These are phyloP conservation scores for Fusarium oxysporum DNA, from an alignment of 2,329 filamentous ascomycete genomes.

Conservation along the genomic window DNA sequence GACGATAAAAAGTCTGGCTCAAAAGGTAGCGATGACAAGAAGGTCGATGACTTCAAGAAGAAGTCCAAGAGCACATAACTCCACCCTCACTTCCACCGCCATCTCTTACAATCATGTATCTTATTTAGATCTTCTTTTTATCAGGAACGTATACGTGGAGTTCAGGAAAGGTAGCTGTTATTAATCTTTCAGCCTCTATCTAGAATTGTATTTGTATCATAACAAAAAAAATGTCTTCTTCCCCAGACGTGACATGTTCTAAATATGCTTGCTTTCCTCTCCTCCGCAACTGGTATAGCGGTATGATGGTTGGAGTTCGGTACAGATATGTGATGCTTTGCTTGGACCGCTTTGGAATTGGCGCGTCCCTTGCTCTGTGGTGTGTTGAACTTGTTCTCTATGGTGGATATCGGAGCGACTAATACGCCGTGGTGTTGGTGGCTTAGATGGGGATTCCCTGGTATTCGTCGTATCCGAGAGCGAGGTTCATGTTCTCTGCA, in stretches of 20 bases:
- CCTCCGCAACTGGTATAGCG: background rate
- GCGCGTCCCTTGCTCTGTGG: background rate
- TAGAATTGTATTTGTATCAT: background rate
- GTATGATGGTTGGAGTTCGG: background rate
- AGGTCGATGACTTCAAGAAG: background rate
- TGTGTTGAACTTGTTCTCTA: background rate
- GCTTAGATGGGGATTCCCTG: conserved; percentile 76
- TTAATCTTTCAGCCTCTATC: background rate
- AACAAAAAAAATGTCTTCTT: background rate
- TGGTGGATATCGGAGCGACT: background rate
- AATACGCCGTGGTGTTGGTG: background rate
- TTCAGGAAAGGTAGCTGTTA: background rate
- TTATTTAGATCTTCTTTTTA: background rate
- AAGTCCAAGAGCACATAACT: background rate
- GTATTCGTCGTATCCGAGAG: conserved; percentile 89
- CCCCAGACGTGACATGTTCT: background rate
- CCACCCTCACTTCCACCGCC: background rate
- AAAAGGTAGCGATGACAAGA: background rate
- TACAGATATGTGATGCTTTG: background rate
- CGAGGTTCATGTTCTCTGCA: conserved; percentile 88
- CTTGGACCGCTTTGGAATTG: background rate
- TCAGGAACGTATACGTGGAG: background rate
- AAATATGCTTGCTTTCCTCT: background rate
- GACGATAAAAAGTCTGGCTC: background rate
- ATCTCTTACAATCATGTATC: background rate